Conservation (phyloP, 805 yeast genomes). For the Diddensiella santjacobensis region DNA sequence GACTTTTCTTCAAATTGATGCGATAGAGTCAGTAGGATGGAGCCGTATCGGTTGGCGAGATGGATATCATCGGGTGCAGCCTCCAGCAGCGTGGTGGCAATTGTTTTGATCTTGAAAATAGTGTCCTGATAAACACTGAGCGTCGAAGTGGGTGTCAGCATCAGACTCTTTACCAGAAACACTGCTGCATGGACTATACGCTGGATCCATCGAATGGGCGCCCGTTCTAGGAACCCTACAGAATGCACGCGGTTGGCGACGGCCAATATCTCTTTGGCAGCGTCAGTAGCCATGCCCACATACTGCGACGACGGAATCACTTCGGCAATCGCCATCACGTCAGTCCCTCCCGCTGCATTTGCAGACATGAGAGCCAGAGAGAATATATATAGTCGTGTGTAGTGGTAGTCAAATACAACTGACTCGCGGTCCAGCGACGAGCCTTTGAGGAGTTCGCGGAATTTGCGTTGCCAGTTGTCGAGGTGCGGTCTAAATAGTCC, state of each 20-base stretch:
- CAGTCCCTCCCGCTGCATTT: conserved; percentile 25
- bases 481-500: conserved; percentile 72
- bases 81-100: conserved; percentile 71
- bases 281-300: conserved; percentile 73
- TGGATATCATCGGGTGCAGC: conserved; percentile 90
- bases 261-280: conserved; percentile 75
- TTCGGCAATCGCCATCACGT: conserved; percentile 54
- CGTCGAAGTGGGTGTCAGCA: conserved; percentile 27
- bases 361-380: conserved; percentile 70
- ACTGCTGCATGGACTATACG: conserved; percentile 85
- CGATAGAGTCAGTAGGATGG: conserved; percentile 56
- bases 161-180: conserved; percentile 78
- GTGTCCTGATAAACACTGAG: conserved; percentile 46
- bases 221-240: conserved; percentile 58
- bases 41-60: conserved; percentile 63
- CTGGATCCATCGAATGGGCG: conserved; percentile 93
- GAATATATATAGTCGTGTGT: conserved; percentile 77
- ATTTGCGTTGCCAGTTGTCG: conserved; percentile 71
- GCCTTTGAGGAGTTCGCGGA: conserved; percentile 45
- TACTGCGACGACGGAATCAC: conserved; percentile 64
- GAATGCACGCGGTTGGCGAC: conserved; percentile 66
- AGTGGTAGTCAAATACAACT: conserved; percentile 75
- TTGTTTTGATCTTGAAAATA: conserved; percentile 58
- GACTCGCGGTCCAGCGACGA: conserved; percentile 59
- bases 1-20: conserved; percentile 1